These are phyloP conservation scores for Podaxis sp. DNA, from an alignment of 768 basidiomycete species.

Conservation along the genomic window DNA sequence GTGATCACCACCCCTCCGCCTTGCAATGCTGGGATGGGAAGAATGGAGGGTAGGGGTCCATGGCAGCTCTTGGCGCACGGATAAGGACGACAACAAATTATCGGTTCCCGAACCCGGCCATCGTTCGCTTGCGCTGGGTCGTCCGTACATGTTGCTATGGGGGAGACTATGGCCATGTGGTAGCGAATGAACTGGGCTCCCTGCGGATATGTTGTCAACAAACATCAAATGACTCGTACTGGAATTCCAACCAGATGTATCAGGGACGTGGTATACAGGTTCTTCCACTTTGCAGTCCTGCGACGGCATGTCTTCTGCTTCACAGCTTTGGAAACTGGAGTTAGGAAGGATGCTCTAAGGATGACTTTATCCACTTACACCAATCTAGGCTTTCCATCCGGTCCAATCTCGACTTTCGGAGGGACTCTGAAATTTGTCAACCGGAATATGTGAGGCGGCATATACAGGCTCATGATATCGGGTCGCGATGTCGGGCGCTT, in stretches of 20 bases:
- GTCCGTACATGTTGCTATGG: constrained; percentile 9
- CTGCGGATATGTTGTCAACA: constrained; percentile 34
- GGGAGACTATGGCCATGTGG: constrained; percentile 12
- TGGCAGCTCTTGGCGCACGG: constrained; percentile 10
- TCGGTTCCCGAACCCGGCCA: constrained; percentile 11
- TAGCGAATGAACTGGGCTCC: constrained; percentile 32
- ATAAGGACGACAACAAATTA: constrained; percentile 8
- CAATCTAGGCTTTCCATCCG: constrained; percentile 66
- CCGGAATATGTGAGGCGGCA: constrained; percentile 77
- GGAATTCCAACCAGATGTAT: constrained; percentile 27
- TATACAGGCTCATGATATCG: constrained; percentile 71
- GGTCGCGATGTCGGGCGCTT: constrained; percentile 66
- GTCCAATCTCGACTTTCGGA: constrained; percentile 72
- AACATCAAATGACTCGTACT: constrained; percentile 18
- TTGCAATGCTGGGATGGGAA: constrained; percentile 10
- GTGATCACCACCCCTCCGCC: constrained; percentile 5
- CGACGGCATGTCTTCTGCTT: constrained; percentile 45
- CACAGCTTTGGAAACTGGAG: constrained; percentile 28
- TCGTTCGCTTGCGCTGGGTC: constrained; percentile 22
- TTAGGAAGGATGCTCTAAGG: constrained; percentile 15
- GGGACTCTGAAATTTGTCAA: constrained; percentile 83
- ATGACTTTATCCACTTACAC: constrained; percentile 44
- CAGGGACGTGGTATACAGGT: constrained; percentile 38
- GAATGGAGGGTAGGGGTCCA: constrained; percentile 12
- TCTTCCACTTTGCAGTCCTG: constrained; percentile 53